Conservation (phyloP, 257 asterid species). For the Nicotiana attenuata region DNA sequence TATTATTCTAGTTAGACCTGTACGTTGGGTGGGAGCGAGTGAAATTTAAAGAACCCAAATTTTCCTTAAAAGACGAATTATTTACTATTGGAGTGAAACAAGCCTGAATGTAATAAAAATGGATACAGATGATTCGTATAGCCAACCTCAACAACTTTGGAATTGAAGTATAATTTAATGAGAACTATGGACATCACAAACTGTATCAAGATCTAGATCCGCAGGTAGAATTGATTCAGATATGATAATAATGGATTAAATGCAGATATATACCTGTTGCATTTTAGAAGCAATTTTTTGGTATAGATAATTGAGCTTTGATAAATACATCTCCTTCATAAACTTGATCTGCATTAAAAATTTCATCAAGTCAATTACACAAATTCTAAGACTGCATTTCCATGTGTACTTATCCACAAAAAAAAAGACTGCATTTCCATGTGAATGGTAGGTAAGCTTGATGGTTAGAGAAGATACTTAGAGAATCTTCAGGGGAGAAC, state of each 20-base stretch:
- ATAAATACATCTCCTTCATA: slow-evolving; percentile 67
- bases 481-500: neutral
- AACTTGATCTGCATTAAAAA: slow-evolving; percentile 62
- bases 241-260: too few relatives aligned
- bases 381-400: neutral
- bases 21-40: too few relatives aligned
- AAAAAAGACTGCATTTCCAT: neutral
- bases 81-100: too few relatives aligned
- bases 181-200: neutral
- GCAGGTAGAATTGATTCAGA: too few relatives aligned
- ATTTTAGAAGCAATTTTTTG: slow-evolving; percentile 59
- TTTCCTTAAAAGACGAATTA: too few relatives aligned
- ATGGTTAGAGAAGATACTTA: neutral
- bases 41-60: too few relatives aligned
- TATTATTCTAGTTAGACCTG: too few relatives aligned
- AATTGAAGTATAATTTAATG: neutral
- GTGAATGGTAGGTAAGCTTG: neutral
- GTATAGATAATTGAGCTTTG: slow-evolving; percentile 67
- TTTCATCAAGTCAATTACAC: neutral
- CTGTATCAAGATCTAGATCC: too few relatives aligned
- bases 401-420: neutral
- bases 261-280: slow-evolving; percentile 51
- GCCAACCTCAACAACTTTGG: neutral
- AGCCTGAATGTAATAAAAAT: neutral
- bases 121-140: neutral